Conservation (phyloP, 2,329 filamentous ascomycete genomes). For the Ceratocystiopsis brevicomis region DNA sequence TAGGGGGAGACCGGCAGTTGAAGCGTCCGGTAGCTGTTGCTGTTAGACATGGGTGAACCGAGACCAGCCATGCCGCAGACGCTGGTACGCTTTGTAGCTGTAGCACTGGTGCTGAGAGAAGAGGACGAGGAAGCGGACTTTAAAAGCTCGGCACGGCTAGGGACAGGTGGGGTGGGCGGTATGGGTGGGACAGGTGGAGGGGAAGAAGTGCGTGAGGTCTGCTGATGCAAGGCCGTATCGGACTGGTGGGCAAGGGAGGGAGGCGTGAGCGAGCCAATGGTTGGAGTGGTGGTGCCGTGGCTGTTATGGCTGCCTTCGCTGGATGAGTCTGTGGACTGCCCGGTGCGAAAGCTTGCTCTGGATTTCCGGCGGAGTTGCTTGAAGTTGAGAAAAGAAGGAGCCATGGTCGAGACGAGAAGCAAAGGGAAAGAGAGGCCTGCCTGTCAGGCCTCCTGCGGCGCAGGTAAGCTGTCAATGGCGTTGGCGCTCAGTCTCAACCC, state of each 20-base stretch:
- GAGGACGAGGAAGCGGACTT: slow-evolving; percentile 8
- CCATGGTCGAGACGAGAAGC: slow-evolving; percentile 21
- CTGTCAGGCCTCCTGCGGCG: not conserved
- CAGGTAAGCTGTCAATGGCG: too few relatives aligned
- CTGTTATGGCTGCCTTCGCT: slow-evolving; percentile 37
- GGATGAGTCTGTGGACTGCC: slow-evolving; percentile 38
- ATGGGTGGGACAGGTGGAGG: slow-evolving; percentile 15
- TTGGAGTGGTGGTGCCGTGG: slow-evolving; percentile 40
- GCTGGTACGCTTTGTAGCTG: slow-evolving; percentile 32
- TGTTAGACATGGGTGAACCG: slow-evolving; percentile 33
- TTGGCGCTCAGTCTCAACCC: too few relatives aligned
- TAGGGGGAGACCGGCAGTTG: slow-evolving; percentile 53
- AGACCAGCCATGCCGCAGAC: slow-evolving; percentile 44
- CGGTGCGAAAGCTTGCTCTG: slow-evolving; percentile 51
- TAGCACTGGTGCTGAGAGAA: slow-evolving; percentile 6
- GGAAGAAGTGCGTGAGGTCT: slow-evolving; percentile 13
- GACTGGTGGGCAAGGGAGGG: slow-evolving; percentile 52
- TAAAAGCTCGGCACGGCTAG: slow-evolving; percentile 10
- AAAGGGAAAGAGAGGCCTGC: not conserved
- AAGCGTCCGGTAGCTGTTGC: slow-evolving; percentile 31
- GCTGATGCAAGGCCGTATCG: slow-evolving; percentile 44
- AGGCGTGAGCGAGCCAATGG: slow-evolving; percentile 54
- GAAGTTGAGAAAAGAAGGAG: slow-evolving; percentile 45
- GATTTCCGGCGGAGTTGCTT: slow-evolving; percentile 62
- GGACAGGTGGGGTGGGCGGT: slow-evolving; percentile 16